phyloP scores from a whole-genome alignment of 2,329 filamentous ascomycete genomes.

The Claviceps pazoutovae region DNA sequence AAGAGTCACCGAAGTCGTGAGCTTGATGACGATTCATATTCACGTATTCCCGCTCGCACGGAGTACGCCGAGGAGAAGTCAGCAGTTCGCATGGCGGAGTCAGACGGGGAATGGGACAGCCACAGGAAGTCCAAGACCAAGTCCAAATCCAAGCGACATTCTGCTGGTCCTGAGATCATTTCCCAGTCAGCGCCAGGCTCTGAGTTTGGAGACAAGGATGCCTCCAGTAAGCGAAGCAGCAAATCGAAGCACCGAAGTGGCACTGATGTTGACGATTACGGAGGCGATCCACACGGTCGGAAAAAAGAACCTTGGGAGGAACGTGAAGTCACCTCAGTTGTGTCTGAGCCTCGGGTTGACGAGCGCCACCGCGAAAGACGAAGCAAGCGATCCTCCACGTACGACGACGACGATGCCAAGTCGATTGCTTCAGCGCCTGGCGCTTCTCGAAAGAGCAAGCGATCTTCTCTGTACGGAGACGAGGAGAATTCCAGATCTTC shows the following conservation, averaged over 20 bases:
- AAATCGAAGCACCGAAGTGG: slow-evolving; percentile 25
- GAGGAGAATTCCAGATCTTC: slow-evolving; percentile 25
- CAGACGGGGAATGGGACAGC: slow-evolving; percentile 23
- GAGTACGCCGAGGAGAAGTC: slow-evolving; percentile 17
- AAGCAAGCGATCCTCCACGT: slow-evolving; percentile 7
- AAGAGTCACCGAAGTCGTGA: slow-evolving; percentile 18
- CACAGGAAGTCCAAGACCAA: slow-evolving; percentile 20
- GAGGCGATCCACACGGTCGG: slow-evolving; percentile 26
- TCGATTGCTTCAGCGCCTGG: slow-evolving; percentile 21
- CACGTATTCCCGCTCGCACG: slow-evolving; percentile 15
- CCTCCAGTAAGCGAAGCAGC: slow-evolving; percentile 25
- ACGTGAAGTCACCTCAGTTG: slow-evolving; percentile 34
- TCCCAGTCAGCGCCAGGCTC: slow-evolving; percentile 21
- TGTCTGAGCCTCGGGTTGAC: slow-evolving; percentile 29
- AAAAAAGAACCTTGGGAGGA: slow-evolving; percentile 27
- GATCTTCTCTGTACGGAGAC: slow-evolving; percentile 25
- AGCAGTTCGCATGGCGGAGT: slow-evolving; percentile 3
- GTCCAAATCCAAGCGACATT: slow-evolving; percentile 22
- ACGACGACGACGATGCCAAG: slow-evolving; percentile 32
- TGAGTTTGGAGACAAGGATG: slow-evolving; percentile 21
- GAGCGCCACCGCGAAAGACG: slow-evolving; percentile 21
- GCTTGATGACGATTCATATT: slow-evolving; percentile 12
- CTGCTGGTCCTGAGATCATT: slow-evolving; percentile 17
- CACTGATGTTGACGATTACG: slow-evolving; percentile 17
- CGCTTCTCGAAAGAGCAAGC: slow-evolving; percentile 10